phyloP scores from a whole-genome alignment of 169 alveolate genomes.

The Plasmodium sp. region DNA sequence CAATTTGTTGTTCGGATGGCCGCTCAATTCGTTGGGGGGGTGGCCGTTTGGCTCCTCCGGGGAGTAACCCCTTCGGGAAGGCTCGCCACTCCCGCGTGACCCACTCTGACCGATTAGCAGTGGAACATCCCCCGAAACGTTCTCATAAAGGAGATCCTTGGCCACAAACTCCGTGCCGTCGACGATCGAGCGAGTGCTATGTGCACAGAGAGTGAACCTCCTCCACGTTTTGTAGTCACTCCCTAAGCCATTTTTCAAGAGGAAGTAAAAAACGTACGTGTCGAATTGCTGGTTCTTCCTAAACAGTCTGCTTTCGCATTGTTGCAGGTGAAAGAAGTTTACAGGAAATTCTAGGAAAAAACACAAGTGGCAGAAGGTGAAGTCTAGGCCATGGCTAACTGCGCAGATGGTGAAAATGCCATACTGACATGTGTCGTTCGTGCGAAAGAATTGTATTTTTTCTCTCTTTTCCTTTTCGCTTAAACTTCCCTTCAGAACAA shows the following conservation, averaged over 20 bases:
- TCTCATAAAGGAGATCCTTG: conserved; percentile 34
- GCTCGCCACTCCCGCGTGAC: not conserved
- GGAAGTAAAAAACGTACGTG: conserved; percentile 45
- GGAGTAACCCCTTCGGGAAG: not conserved
- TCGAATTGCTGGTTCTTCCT: conserved; percentile 33
- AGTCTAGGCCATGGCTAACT: conserved; percentile 57
- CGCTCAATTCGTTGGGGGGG: not conserved
- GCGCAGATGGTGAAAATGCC: conserved; percentile 54
- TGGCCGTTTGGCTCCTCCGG: not conserved
- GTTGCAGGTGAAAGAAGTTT: conserved; percentile 51
- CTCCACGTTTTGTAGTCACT: conserved; percentile 63
- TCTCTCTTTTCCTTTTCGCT: conserved; percentile 44
- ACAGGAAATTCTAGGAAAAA: conserved; percentile 52
- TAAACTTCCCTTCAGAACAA: conserved; percentile 13
- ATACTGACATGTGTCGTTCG: conserved; percentile 17
- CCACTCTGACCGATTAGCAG: not conserved
- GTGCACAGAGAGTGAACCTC: conserved; percentile 27
- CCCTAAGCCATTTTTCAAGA: conserved; percentile 52
- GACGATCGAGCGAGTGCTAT: conserved; percentile 35
- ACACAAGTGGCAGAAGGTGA: conserved; percentile 56
- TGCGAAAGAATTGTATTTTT: conserved; percentile 34
- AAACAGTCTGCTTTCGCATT: conserved; percentile 56
- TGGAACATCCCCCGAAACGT: conserved; percentile 6
- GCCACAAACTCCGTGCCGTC: conserved; percentile 14
- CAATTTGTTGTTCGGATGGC: not conserved